Evolutionary conservation across 1,139 yeast species (phyloP), one percentile per base, ranked within the genome.

Genomic region (Candida buenavistaensis): DNA sequence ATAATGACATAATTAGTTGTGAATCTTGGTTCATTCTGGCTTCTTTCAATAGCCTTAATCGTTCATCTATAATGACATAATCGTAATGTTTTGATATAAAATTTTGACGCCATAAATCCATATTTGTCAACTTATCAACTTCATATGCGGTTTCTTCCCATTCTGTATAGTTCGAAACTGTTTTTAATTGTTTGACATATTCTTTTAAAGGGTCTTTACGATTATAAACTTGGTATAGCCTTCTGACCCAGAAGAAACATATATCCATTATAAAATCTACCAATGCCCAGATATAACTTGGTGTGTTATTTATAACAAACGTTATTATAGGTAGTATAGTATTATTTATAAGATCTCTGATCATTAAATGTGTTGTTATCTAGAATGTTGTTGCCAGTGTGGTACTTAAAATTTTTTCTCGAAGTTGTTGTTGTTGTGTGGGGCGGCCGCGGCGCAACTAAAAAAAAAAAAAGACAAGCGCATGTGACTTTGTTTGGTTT

Each of bases 41-140:
- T 21, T 72, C 73, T 25, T 74, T 67, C 31, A 92, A 59, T 24
- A 74, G 68, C 41, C 79, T 75, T 38, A 84, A 67, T 34, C 97
- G 69, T 38, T 86, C 89, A 31, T 87, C 76, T 3, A 92, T 87
- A 26, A 92, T 70, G 26, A 80, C 70, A 56, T 87, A 92, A 57
- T 92, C 98, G 52, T 89, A 92, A 48, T 85, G 81, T 39, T 77
- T 76, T 32, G 94, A 82, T 13, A 82, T 79, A 43, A 92, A 88
- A 52, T 89, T 87, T 45, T 88, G 88, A 41, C 97, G 69, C 96
- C 95, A 85, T 33, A 81, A 56, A 48, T 83, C 87, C 54, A 82
- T 79, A 28, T 84, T 84, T 0, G 86, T 78, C 16, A 82, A 59
- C 37, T 70, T 70, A 49, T 85, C 95, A 4, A 85, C 75, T 40